Conservation (phyloP, 1,284 basidiomycete species). For the Rhizoctonia solani region DNA sequence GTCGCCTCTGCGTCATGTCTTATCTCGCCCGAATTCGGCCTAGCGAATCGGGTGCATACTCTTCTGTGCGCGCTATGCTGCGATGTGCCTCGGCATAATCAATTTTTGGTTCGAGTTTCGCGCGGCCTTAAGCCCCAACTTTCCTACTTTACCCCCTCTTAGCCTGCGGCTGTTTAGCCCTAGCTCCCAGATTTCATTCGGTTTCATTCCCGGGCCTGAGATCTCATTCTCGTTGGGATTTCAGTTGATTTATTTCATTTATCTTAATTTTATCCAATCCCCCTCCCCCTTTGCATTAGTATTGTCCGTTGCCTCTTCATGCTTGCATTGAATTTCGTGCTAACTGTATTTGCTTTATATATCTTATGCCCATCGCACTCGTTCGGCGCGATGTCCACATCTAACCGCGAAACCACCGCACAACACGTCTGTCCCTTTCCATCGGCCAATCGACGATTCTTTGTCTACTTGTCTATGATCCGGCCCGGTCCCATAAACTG, state of each 20-base stretch:
- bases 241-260: no score
- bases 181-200: neutral
- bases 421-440: neutral
- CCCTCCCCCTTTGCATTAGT: conserved; percentile 13
- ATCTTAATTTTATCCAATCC: neutral
- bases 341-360: conserved; percentile 3
- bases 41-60: conserved; percentile 27
- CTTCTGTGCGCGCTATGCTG: conserved; percentile 1
- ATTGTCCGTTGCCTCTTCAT: neutral
- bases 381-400: conserved; percentile 1
- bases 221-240: no score
- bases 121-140: no score
- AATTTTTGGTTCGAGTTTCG: neutral
- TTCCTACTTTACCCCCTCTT: neutral
- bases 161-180: neutral
- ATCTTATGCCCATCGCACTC: neutral
- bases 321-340: neutral
- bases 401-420: neutral
- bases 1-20: conserved; percentile 32
- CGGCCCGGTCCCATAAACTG: conserved; percentile 23
- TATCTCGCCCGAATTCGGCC: conserved; percentile 32
- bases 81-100: conserved; percentile 1
- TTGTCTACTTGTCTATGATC: conserved; percentile 17
- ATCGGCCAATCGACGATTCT: conserved; percentile 23
- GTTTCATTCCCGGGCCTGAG: no score